Base-by-base conservation (phyloP, 2,329 filamentous ascomycete genomes). In the Penicillium janthinellum region DNA sequence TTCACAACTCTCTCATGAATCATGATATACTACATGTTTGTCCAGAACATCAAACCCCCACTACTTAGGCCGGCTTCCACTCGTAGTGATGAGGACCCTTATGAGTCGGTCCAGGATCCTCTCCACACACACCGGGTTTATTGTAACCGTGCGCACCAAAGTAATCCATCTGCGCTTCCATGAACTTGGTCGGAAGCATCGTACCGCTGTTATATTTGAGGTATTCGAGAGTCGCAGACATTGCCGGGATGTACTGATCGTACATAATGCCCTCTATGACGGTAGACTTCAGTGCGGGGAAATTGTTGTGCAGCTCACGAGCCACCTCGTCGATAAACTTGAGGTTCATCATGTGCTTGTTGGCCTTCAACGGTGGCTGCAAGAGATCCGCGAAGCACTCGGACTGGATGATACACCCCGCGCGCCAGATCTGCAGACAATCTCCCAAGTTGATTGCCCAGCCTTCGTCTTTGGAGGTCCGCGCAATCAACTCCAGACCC, bases 111-210 rank as follows among this genome's bases (percentile, higher is more conserved):
- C 83, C 81, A 2, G 81, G 76, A 51, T 79, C 79, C 63, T 87
- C 83, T 1, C 80, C 80, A 64, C 83, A 83, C 62, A 81, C 78
- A 5, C 72, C 70, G 4, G 74, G 71, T 60, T 74, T 75, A 69
- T 90, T 86, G 70, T 84, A 90, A 76, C 83, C 84, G 71, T 90
- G 88, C 39, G 82, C 81, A 0, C 88, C 88, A 70, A 91, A 91
- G 68, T 86, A 90, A 69, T 90, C 88, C 71, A 91, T 76, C 76
- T 91, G 83, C 0, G 88, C 88, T 73, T 90, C 88, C 76, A 88
- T 87, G 69, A 91, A 90, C 58, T 84, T 82, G 4, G 87, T 90
- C 0, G 88, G 88, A 35, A 91, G 71, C 59, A 83, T 81, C 3
- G 82, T 84, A 15, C 83, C 83, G 1, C 81, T 83, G 31, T 81